Evolutionary conservation across 345 rosid genomes (phyloP).

Genomic region (Clarkia xantiana): DNA sequence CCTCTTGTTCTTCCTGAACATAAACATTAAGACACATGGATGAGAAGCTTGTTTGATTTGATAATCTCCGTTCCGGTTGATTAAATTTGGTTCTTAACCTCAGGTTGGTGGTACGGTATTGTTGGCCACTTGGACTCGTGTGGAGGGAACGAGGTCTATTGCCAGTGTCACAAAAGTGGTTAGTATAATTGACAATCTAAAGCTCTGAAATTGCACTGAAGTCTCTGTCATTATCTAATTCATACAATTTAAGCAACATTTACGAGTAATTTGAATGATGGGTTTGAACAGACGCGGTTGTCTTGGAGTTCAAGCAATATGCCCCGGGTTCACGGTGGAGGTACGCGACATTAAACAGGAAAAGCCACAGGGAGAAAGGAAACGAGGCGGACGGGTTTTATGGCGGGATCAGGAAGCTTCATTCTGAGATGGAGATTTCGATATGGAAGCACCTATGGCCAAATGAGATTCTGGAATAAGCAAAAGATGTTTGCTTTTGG

Average conservation of each 20-base stretch:
- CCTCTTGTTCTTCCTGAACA: background rate
- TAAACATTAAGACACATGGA: background rate
- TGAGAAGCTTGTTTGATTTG: background rate
- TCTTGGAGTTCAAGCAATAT: conserved; percentile 66
- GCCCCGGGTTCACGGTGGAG: conserved; percentile 70
- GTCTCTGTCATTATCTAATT: background rate
- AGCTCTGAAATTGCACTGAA: background rate
- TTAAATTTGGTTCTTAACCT: conserved; percentile 6
- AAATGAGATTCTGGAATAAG: conserved; percentile 31
- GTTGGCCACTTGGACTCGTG: conserved; percentile 84
- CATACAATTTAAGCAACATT: background rate
- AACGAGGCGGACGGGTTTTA: conserved; percentile 77
- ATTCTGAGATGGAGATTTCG: conserved; percentile 34
- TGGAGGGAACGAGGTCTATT: conserved; percentile 49
- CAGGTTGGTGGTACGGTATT: conserved; percentile 97
- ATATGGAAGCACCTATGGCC: conserved; percentile 76
- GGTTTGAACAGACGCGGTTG: conserved; percentile 39
- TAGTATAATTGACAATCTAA: conserved; percentile 11
- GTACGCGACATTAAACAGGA: conserved; percentile 30
- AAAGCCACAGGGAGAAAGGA: conserved; percentile 67
- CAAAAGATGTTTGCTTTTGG: no score
- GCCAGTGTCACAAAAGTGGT: conserved; percentile 55
- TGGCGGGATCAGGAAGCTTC: conserved; percentile 71
- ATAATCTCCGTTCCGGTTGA: no score
- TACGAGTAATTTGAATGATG: background rate